A percentile compares a stretch with the other conserved stretches of the same genome.
Evolutionary conservation across 176 grass and related monocot genomes (phyloP).

Genomic region (Rhynchospora breviuscula): DNA sequence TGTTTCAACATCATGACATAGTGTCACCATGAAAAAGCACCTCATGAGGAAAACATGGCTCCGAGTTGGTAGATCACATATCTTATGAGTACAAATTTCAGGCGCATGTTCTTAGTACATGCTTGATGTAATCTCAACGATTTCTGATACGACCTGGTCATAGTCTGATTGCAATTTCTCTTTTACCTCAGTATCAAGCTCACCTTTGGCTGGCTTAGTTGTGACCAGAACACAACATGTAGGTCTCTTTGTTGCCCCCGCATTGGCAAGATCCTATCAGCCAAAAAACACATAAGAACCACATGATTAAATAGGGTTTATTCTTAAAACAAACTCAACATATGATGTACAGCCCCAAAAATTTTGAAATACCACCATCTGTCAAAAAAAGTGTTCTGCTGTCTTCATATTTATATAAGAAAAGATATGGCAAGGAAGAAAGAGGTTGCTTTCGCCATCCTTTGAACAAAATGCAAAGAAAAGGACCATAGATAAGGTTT

Average conservation of each 20-base stretch:
- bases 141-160: conserved; percentile 50
- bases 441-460: background rate
- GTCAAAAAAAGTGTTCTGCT: background rate
- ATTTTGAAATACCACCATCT: too few relatives aligned
- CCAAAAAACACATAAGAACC: background rate
- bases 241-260: conserved; percentile 80
- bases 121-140: conserved; percentile 42
- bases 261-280: conserved; percentile 58
- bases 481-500: background rate
- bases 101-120: conserved; percentile 47
- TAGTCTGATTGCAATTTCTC: conserved; percentile 67
- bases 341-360: too few relatives aligned
- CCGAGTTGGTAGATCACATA: background rate
- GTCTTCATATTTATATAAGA: too few relatives aligned
- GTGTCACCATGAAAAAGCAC: background rate
- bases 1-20: background rate
- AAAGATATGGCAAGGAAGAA: background rate
- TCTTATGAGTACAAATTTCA: conserved; percentile 7
- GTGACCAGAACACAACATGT: conserved; percentile 68
- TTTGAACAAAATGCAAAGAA: background rate
- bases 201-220: conserved; percentile 57
- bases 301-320: background rate
- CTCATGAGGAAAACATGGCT: conserved; percentile 8
- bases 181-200: conserved; percentile 50
- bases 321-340: background rate